Evolutionary conservation across 1,284 basidiomycete genomes (phyloP), one percentile per base, ranked within the genome.

Genomic region (Cryptococcus deneoformans): DNA sequence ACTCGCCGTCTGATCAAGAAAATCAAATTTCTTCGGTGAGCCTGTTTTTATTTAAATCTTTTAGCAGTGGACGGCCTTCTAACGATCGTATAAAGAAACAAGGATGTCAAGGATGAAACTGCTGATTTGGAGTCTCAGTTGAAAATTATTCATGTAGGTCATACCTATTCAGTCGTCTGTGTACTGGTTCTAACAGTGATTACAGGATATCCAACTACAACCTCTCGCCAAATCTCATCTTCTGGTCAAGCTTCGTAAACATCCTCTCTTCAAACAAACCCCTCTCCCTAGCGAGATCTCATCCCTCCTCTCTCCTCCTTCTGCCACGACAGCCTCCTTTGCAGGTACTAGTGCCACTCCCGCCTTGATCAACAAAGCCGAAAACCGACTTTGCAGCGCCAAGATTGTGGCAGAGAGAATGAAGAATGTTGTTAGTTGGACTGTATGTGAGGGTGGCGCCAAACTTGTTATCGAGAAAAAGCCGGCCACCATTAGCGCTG

Each of bases 1-100:
- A 83, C 85, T 0, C 89, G 89, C 75, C 89, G 88, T 69, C 76
- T 88, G 12, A 84, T 94, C 53, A 93, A 92, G 80, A 88, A 86
- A 77, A 78, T 94, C 57, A 93, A 89, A 76, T 82, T 81, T 50
- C 72, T 87, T 24, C 80, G 86, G 87, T 88, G 60, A 58, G 64
- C 29, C 20, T 24, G 29, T 12, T 9, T 9, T 29, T 5, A 29
- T 29, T 29, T 5, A 29, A 29, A 29, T 29, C 29, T 29, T 29
- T 3, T 29, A 29, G 1, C 29, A 29, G 5, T 29, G 29, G 29
- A 29, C 29, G 29, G 29, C 29, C 1, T 29, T 29, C 29, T 29
- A 29, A 29, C 29, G 29, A 29, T 29, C 29, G 29, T 5, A 5
- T 29, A 82, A 71, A 73, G 46, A 47, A 47, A 14, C 46, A 79